Evolutionary conservation across 202 grass and related monocot genomes (phyloP), one percentile per base, ranked within the genome.

Genomic region (Alloteropsis angusta): DNA sequence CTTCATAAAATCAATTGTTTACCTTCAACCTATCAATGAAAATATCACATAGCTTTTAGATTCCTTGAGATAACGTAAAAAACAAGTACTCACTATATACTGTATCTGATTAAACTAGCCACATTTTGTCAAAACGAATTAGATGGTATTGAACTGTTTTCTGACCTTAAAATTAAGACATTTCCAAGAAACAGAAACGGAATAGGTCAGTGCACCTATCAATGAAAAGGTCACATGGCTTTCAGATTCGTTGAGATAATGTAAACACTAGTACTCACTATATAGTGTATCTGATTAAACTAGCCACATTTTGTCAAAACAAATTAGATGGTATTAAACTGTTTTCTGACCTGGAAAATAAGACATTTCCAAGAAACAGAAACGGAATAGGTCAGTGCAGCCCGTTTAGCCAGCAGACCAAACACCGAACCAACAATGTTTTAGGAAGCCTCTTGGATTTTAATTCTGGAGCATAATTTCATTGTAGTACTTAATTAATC

Each of bases 121-220:
- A 70, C 30, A 39, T 71, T 34, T 67, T 88, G 30, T 49, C 23
- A 77, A 52, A 67, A 65, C 28, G 39, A 71, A 58, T 73, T 12
- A 58, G 26, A 74, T 77, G 15, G 6, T 22, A 42, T 64, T 85
- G 57, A 64, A 60, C 56, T 76, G 32, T 80, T 43, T 26, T 15
- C 21, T 70, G 36, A 48, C 58, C 9, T 46, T 22, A 35, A 77
- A 64, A 80, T 80, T 80, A 75, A 76, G 26, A 63, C 35, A 80
- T 21, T 58, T 32, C 11, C 32, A 73, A 23, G 41, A 73, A 78
- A 72, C 14, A 72, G 15, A 64, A 60, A 72, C 11, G 16, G 2
- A 77, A 65, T 67, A 54, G n/a, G n/a, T n/a, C n/a, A n/a, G n/a
- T n/a, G n/a, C n/a, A 55, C 76, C 41, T 58, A 18, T 62, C 7